Conservation (phyloP, 495 filamentous ascomycete species). For the Penicillium malachiteum region DNA sequence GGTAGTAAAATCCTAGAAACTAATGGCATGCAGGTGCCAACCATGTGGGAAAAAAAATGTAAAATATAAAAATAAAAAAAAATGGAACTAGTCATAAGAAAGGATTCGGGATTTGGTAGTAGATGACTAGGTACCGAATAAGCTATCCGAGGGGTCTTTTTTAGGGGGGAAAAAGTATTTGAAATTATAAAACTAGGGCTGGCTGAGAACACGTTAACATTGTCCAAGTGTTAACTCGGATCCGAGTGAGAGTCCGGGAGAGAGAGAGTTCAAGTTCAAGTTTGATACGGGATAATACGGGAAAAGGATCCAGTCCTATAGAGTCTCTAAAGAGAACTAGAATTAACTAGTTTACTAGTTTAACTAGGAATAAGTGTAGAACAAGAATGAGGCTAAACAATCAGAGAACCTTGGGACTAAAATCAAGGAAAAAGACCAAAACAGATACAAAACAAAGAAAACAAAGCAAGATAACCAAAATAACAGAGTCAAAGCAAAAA, state of each 20-base stretch:
- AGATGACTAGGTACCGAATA: not conserved
- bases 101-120: not conserved
- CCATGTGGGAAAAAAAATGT: slow-evolving; percentile 31
- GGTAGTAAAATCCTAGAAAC: too few species aligned
- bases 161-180: too few species aligned
- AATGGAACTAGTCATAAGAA: not conserved
- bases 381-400: not conserved
- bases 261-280: too few species aligned
- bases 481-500: too few species aligned
- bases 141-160: too few species aligned
- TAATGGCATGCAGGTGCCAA: slow-evolving; percentile 41
- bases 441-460: not conserved
- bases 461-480: not conserved
- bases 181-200: too few species aligned
- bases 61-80: not conserved
- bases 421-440: not conserved
- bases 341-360: not conserved
- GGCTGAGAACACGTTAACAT: too few species aligned
- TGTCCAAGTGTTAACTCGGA: too few species aligned
- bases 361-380: not conserved
- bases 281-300: too few species aligned
- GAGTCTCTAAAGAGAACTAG: not conserved
- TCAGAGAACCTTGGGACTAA: not conserved
- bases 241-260: too few species aligned
- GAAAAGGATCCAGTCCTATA: too few species aligned